Percentiles rank a stretch among this genome's conserved stretches.
Evolutionary conservation across 1,284 basidiomycete genomes (phyloP).

Genomic region (Fistulinella staudtii): DNA sequence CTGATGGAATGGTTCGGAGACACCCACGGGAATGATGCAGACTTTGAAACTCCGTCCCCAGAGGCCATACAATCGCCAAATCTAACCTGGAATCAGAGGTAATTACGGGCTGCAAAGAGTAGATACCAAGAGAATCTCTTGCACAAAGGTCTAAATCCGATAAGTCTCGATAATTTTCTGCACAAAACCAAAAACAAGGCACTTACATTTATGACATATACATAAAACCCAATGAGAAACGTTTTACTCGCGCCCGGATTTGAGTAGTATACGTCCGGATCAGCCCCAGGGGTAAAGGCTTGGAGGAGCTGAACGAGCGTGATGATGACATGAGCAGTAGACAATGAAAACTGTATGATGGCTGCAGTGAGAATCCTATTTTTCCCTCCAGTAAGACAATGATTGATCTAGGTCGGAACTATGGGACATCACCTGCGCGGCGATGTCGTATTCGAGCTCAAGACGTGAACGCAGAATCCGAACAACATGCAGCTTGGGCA

Average conservation of each 20-base stretch:
- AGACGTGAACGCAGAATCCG: conserved; percentile 14
- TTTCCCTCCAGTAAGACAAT: not conserved
- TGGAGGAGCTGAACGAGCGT: conserved; percentile 13
- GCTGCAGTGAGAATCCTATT: conserved; percentile 12
- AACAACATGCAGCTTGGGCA: conserved; percentile 18
- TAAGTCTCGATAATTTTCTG: not conserved
- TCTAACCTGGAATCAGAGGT: conserved; percentile 9
- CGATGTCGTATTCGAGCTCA: conserved; percentile 2
- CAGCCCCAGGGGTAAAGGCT: conserved; percentile 11
- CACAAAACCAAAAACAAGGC: not conserved
- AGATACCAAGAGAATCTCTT: conserved; percentile 17
- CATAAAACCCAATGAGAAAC: conserved; percentile 14
- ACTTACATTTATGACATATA: conserved; percentile 21
- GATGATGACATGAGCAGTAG: conserved; percentile 15
- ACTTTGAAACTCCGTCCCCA: conserved; percentile 11
- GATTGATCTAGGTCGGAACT: not conserved
- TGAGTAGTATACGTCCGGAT: conserved; percentile 13
- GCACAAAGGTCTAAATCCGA: conserved; percentile 12
- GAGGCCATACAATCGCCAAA: conserved; percentile 22
- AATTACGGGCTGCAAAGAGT: not conserved
- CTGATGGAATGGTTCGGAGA: not conserved
- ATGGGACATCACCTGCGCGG: conserved; percentile 10
- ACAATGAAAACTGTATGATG: conserved; percentile 15
- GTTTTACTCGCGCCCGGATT: conserved; percentile 2
- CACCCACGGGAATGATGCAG: conserved; percentile 12